Evolutionary conservation across 1,284 basidiomycete genomes (phyloP).

Genomic region (Pholiota adiposa): DNA sequence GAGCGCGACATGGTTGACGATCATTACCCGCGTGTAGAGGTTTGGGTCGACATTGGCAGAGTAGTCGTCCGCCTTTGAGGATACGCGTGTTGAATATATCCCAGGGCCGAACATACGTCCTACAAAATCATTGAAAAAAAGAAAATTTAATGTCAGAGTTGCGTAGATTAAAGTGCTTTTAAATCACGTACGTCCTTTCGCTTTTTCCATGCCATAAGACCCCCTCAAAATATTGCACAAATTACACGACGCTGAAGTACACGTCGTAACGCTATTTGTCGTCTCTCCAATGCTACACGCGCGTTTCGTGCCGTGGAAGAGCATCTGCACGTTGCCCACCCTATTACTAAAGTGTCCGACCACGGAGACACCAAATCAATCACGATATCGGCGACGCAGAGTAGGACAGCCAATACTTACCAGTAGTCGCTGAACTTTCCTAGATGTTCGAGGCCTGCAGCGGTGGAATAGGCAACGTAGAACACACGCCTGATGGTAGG

Average conservation of each 20-base stretch:
- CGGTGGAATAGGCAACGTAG: conserved; percentile 28
- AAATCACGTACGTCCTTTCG: conserved; percentile 22
- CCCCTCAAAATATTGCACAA: conserved; percentile 29
- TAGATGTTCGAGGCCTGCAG: conserved; percentile 23
- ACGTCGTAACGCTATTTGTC: conserved; percentile 16
- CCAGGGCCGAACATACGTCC: conserved; percentile 32
- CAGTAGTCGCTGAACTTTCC: conserved; percentile 31
- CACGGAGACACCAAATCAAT: no score
- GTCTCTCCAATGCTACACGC: conserved; percentile 25
- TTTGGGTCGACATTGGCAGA: conserved; percentile 15
- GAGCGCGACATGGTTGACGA: conserved; percentile 31
- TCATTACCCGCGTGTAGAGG: conserved; percentile 21
- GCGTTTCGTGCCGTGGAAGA: conserved; percentile 30
- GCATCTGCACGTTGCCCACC: conserved; percentile 31
- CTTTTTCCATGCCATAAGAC: conserved; percentile 31
- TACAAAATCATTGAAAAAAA: not conserved
- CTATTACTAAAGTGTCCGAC: conserved; percentile 22
- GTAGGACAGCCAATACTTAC: no score
- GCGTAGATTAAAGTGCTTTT: no score
- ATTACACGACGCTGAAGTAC: conserved; percentile 21
- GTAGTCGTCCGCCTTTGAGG: conserved; percentile 31
- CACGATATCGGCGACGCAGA: no score
- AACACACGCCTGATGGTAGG: conserved; percentile 28
- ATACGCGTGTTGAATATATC: conserved; percentile 29
- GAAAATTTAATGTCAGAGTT: not conserved